Conservation (phyloP, 2,329 filamentous ascomycete species). For the Cryphonectria carpinicola region DNA sequence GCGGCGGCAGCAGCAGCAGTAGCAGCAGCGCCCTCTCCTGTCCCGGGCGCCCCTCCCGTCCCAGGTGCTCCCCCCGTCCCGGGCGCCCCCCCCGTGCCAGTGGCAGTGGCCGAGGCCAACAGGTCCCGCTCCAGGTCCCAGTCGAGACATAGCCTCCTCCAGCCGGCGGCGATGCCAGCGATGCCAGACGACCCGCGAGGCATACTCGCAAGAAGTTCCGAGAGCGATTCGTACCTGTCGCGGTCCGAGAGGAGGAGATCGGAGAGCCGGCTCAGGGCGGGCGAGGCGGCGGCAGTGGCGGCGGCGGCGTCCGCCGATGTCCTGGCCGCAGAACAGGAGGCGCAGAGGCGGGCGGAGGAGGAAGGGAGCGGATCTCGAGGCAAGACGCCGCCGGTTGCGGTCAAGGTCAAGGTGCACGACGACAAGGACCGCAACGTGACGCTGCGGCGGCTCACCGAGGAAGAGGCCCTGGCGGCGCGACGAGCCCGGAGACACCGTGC, state of each 20-base stretch:
- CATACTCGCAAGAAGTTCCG: constrained; percentile 45
- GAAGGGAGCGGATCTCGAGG: constrained; percentile 43
- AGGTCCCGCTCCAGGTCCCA: constrained; percentile 41
- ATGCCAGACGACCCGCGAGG: constrained; percentile 59
- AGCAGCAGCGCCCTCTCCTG: constrained; percentile 17
- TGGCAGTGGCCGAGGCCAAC: constrained; percentile 21
- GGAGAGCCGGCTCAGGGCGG: constrained; percentile 51
- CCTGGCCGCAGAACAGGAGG: constrained; percentile 54
- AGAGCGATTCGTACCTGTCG: constrained; percentile 49
- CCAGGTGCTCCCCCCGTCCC: constrained; percentile 22
- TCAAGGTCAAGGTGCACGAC: constrained; percentile 64
- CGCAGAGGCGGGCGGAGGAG: constrained; percentile 37
- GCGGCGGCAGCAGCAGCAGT: no score
- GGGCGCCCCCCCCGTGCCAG: constrained; percentile 20
- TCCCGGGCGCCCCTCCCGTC: constrained; percentile 18
- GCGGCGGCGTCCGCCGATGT: constrained; percentile 52
- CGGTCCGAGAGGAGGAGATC: constrained; percentile 48
- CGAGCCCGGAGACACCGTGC: constrained; percentile 47
- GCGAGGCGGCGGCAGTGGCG: constrained; percentile 50
- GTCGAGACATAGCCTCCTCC: constrained; percentile 44
- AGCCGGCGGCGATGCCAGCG: constrained; percentile 53
- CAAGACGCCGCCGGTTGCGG: constrained; percentile 53
- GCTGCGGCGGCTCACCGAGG: constrained; percentile 62
- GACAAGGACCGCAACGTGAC: constrained; percentile 65
- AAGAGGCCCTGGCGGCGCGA: constrained; percentile 54